Evolutionary conservation across 192 early-diverging fungal species (phyloP), one percentile per base, ranked within the genome.

Genomic region (Coemansia erecta): DNA sequence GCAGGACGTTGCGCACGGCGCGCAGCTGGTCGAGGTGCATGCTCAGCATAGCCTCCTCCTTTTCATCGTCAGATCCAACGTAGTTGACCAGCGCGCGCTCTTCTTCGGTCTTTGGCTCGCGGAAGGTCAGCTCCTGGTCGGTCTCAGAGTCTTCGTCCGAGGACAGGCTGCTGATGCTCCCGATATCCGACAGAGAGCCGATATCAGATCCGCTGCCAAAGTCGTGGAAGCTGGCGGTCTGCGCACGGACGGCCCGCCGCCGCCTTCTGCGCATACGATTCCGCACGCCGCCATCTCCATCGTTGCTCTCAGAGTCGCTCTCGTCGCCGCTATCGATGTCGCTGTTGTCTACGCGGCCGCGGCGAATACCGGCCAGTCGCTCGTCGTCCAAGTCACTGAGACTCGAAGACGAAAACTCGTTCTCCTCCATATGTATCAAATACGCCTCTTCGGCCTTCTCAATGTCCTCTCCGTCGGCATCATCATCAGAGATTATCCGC

Each of bases 21-120:
- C 57, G 66, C 39, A 79, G 54, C 64, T 79, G 76, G 9, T 79
- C 76, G 53, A 79, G 23, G 37, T 79, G 76, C 70, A 79, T 61
- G 22, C 62, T 40, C 22, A 79, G 60, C 55, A 79, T 51, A 9
- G 66, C 70, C 15, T 79, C 76, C 28, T 79, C 76, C 39, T 63
- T 66, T 21, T 64, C 70, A 24, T 63, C 70, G 2, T 40, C 54
- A 0, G 62, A 51, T 8, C 18, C 58, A 14, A 39, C 46, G 13
- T 66, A 64, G 24, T 24, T 58, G 0, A 56, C 67, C 46, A 77
- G 51, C 18, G 61, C 74, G 15, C 55, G 67, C 53, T 77, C 74
- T 19, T 62, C 45, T 4, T 58, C 74, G 9, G 74, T 77, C 26
- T 42, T 60, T 3, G 74, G 61, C 49, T 33, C 22, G 6, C 74